Conservation (phyloP, 75 land plant species). For the Chamaecyparis obtusa region DNA sequence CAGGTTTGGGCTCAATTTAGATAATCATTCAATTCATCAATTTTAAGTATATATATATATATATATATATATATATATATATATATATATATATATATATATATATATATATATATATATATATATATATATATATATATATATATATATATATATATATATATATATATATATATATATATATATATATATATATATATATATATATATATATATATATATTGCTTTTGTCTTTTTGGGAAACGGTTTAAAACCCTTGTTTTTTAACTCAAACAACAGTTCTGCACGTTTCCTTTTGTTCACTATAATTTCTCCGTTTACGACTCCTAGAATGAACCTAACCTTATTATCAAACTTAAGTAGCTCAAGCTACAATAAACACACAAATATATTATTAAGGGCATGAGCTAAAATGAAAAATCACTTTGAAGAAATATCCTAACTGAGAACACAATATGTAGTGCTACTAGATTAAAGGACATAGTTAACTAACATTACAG, state of each 20-base stretch:
- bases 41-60: too few relatives aligned
- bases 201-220: too few relatives aligned
- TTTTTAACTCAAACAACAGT: constrained; percentile 64
- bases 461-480: not conserved
- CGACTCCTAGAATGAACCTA: constrained; percentile 87
- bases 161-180: too few relatives aligned
- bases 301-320: constrained; percentile 81
- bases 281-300: constrained; percentile 89
- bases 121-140: too few relatives aligned
- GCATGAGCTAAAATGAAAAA: not conserved
- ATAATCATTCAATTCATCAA: not conserved
- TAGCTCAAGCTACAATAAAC: constrained; percentile 51
- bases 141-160: too few relatives aligned
- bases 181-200: too few relatives aligned
- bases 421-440: not conserved
- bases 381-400: not conserved
- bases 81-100: too few relatives aligned
- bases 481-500: too few relatives aligned
- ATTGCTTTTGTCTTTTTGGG: constrained; percentile 77
- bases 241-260: constrained; percentile 87
- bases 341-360: constrained; percentile 86
- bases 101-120: too few relatives aligned
- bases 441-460: not conserved
- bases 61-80: too few relatives aligned
- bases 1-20: not conserved